These are phyloP conservation scores for Coniella lustricola DNA, from an alignment of 2,329 filamentous ascomycete genomes.

Conservation along the genomic window DNA sequence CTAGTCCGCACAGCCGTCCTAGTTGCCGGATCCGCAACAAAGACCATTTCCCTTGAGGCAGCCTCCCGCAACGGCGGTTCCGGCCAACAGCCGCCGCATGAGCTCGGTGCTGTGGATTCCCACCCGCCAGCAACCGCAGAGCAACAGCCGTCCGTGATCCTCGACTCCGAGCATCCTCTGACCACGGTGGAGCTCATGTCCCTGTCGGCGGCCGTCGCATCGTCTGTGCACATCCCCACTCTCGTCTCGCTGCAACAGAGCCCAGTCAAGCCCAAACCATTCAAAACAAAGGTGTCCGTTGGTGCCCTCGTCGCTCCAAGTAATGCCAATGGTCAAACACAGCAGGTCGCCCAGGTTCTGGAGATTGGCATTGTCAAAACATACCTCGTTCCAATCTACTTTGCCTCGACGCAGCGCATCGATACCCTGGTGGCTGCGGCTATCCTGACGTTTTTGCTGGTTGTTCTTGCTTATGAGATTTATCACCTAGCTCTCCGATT, in stretches of 20 bases:
- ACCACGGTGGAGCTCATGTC: conserved; percentile 17
- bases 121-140: conserved; percentile 15
- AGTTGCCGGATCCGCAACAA: conserved; percentile 1
- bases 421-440: conserved; percentile 26
- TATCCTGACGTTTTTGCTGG: conserved; percentile 23
- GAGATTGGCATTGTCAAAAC: neutral
- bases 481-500: conserved; percentile 17
- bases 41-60: neutral
- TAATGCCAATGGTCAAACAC: neutral
- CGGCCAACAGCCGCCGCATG: conserved; percentile 9
- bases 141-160: conserved; percentile 17
- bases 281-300: conserved; percentile 5
- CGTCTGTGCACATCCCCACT: neutral
- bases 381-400: conserved; percentile 1
- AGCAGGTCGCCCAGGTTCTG: neutral
- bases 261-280: neutral
- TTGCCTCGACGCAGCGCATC: conserved; percentile 17
- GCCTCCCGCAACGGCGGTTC: neutral
- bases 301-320: conserved; percentile 9
- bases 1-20: neutral
- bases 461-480: conserved; percentile 25
- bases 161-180: conserved; percentile 17
- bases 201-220: conserved; percentile 1
- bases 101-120: conserved; percentile 21
- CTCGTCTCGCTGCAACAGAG: neutral